Conservation (phyloP, 306 rosid species). For the Crataegus laevigata region DNA sequence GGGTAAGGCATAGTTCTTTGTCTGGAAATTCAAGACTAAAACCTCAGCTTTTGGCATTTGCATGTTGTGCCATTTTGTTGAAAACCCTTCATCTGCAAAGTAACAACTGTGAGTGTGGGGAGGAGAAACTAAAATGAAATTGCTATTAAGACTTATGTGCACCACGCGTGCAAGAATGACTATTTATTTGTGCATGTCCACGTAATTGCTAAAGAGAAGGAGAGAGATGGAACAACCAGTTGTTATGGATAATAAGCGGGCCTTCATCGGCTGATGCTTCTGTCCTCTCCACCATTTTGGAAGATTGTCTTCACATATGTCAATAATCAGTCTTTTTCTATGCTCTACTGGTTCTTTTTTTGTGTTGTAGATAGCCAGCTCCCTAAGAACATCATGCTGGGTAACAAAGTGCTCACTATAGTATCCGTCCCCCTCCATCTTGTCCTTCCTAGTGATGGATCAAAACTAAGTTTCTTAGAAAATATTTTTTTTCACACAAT, state of each 20-base stretch:
- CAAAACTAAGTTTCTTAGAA: not conserved
- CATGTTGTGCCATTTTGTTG: slow-evolving; percentile 36
- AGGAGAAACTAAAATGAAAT: no score
- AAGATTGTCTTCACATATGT: slow-evolving; percentile 23
- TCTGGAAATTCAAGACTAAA: slow-evolving; percentile 41
- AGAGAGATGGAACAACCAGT: slow-evolving; percentile 22
- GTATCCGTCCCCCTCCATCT: not conserved
- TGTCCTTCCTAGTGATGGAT: slow-evolving; percentile 29
- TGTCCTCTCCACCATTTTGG: slow-evolving; percentile 44
- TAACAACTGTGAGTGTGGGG: not conserved
- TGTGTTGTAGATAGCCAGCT: no score
- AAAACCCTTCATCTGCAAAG: slow-evolving; percentile 41
- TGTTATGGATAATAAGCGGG: slow-evolving; percentile 35
- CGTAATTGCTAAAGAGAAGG: not conserved
- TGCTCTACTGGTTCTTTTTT: no score
- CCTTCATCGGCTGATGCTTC: slow-evolving; percentile 8
- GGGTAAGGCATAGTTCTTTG: slow-evolving; percentile 37
- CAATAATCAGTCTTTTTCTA: no score
- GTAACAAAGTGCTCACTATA: no score
- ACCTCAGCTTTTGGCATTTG: slow-evolving; percentile 36
- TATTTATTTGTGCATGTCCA: no score
- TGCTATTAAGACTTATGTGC: not conserved
- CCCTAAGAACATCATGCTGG: no score
- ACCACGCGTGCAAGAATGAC: not conserved
- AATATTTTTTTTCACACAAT: not conserved